Evolutionary conservation across 139 green algal species (phyloP).

Genomic region (Tetratostichococcus sp.): DNA sequence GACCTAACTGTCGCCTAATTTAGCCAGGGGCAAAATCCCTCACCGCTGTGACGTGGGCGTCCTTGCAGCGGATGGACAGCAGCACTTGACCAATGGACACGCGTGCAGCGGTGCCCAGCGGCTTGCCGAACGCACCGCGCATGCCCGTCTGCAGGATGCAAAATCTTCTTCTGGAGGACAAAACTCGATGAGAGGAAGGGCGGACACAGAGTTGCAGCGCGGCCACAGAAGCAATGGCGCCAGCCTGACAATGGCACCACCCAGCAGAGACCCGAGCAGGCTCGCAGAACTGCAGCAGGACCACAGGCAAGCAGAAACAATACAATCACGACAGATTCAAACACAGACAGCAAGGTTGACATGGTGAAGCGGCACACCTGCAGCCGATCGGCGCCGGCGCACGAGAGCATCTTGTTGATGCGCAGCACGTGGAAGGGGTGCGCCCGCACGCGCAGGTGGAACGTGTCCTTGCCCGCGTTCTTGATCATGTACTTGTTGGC

Average conservation of each 20-base stretch:
- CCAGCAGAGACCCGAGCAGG: no score
- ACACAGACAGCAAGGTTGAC: no score
- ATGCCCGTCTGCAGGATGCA: constrained; percentile 99
- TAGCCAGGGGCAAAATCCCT: not conserved
- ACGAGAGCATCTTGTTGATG: constrained; percentile 99
- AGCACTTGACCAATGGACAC: constrained; percentile 98
- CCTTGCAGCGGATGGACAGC: constrained; percentile 94
- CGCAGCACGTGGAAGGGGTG: constrained; percentile 99
- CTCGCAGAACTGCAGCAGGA: no score
- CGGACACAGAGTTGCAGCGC: no score
- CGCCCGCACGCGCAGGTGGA: constrained; percentile 95
- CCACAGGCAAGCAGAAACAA: no score
- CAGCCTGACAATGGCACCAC: no score
- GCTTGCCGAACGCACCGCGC: constrained; percentile 98
- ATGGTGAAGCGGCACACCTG: no score
- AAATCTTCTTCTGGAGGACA: no score
- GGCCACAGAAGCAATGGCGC: no score
- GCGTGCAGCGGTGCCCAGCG: constrained; percentile 82
- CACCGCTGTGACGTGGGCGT: constrained; percentile 56
- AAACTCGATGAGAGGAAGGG: no score
- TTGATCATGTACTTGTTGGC: constrained; percentile 99
- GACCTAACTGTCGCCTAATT: no score
- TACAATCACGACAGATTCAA: no score
- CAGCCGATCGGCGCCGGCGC: constrained; percentile 97
- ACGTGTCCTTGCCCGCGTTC: constrained; percentile 94